Evolutionary conservation across 2,329 filamentous ascomycete genomes (phyloP), one percentile per base, ranked within the genome.

Genomic region (Dichotomopilus funicola): DNA sequence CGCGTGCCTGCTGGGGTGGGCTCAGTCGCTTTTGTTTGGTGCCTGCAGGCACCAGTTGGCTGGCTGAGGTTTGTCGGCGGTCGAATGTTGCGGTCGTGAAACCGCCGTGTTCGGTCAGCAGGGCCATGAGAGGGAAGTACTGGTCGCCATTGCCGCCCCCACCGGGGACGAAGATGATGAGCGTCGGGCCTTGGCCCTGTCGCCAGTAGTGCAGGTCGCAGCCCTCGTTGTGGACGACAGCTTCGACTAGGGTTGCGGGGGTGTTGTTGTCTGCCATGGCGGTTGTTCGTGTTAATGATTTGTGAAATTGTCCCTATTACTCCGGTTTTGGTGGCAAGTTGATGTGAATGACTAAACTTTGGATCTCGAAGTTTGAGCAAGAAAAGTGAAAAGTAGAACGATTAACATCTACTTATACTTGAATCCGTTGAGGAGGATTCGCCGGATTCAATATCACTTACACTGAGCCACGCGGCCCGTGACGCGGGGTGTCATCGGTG

Each of bases 101-200:
- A 27, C 19, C 19, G 19, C 19, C 19, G 0, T 33, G 40, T 42
- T 60, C 55, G 6, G 65, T 62, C 3, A 70, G 61, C 27, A 61
- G 57, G 5, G 60, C 53, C 33, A 70, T 68, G 31, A 70, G 59
- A 33, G 58, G 40, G 61, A 65, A 59, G 62, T 63, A 71, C 47
- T 70, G 68, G 4, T 59, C 56, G 6, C 67, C 68, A 54, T 68
- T 66, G 31, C 68, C 68, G 53, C 68, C 69, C 31, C 68, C 68
- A 52, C 68, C 68, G 1, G 68, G 67, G 33, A 70, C 57, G 58
- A 70, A 69, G 42, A 60, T 59, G 34, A 70, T 60, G 4, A 70
- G 62, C 19, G 19, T 27, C 6, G 67, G 68, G 0, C 68, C 68
- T 6, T 40, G 55, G 48, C 68, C 68, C 47, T 63, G 64, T 56